Base-by-base conservation (phyloP, 495 filamentous ascomycete species). In the Neurospora cerealis region DNA sequence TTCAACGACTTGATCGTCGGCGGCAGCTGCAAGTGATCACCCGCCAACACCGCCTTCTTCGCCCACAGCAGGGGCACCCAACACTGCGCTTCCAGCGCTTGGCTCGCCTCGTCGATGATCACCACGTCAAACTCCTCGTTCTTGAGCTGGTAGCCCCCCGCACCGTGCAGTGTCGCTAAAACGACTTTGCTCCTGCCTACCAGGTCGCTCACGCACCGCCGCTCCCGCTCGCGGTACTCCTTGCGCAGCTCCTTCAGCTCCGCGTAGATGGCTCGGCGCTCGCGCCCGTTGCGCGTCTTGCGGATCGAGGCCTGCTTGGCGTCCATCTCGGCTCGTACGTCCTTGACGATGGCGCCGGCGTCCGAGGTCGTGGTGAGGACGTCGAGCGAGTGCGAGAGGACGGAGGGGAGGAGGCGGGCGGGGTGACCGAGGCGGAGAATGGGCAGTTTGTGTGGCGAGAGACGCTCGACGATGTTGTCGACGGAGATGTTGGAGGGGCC, bases 391-490 rank as follows among this genome's bases (percentile, higher is more conserved):
- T 97, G 94, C 75, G 90, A 90, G 40, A 98, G 84, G 1, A 98
- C 94, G 0, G 92, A 93, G 0, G 96, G 95, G 2, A 99, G 88
- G 4, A 99, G 86, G 24, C 96, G 90, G 2, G 96, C 96, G 3
- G 96, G 96, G 81, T 98, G 96, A 0, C 96, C 96, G 0, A 99
- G 88, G 0, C 96, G 92, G 73, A 98, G 88, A 71, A 98, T 92
- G 0, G 95, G 93, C 2, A 98, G 86, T 75, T 92, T 92, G 74
- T 93, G 91, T 0, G 92, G 90, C 0, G 94, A 87, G 1, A 98
- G 87, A 11, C 96, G 89, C 82, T 98, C 95, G n/a, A 97, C 94
- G 73, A 99, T 98, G 78, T 99, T 99, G 84, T 99, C 96, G 2
- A 98, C 96, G 0, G 93, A 95, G 70, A 99, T 93, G 79, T 99